These are phyloP conservation scores for Pterocarpus macrocarpus DNA, from an alignment of 306 rosid species.

Conservation along the genomic window DNA sequence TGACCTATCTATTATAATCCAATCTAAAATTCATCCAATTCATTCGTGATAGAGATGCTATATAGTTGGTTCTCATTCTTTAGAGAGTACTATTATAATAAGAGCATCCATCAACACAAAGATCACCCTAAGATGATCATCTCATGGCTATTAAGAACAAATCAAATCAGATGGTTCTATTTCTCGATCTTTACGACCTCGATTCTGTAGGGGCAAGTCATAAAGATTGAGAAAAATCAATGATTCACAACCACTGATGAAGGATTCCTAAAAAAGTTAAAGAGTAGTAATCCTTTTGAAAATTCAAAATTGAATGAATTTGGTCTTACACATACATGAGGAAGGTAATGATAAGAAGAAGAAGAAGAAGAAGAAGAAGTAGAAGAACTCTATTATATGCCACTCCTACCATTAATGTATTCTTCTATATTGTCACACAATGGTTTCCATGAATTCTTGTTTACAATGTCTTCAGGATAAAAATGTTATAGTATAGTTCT, in stretches of 20 bases:
- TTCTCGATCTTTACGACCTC: neutral
- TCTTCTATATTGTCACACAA: neutral
- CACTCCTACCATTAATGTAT: neutral
- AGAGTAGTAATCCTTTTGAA: neutral
- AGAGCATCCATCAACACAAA: too few species aligned
- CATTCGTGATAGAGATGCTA: too few species aligned
- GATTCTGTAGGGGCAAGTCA: neutral
- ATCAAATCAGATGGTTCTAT: too few species aligned
- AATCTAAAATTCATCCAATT: too few species aligned
- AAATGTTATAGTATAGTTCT: neutral
- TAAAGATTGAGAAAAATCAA: neutral
- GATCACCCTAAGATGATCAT: too few species aligned
- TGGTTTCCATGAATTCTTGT: neutral
- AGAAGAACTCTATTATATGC: neutral
- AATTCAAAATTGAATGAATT: neutral
- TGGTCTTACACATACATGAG: neutral
- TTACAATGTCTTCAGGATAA: neutral
- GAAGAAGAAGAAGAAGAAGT: neutral
- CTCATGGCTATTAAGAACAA: too few species aligned
- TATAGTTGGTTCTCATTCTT: too few species aligned
- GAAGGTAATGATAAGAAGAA: neutral
- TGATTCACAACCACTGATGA: neutral
- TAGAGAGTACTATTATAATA: too few species aligned
- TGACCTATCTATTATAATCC: too few species aligned
- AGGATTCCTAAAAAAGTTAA: conserved; percentile 3